Conservation (phyloP, 805 yeast species). For the Candida maris region DNA sequence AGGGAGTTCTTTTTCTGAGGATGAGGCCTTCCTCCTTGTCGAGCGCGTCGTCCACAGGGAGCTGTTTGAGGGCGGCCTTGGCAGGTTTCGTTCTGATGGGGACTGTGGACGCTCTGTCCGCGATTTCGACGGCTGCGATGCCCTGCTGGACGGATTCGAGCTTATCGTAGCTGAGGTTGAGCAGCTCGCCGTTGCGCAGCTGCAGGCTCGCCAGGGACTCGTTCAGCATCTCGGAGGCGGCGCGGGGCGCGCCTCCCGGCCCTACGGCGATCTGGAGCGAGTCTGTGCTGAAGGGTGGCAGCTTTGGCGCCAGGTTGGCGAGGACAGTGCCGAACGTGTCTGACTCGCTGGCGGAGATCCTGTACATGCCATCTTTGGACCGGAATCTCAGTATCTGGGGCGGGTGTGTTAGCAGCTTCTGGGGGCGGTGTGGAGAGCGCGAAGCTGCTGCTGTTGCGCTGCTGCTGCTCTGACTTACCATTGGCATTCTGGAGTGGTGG, state of each 20-base stretch:
- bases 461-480: too few species aligned
- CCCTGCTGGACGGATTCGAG: conserved; percentile 1
- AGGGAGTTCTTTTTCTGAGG: conserved; percentile 50
- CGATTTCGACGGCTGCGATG: background rate
- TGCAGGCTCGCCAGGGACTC: conserved; percentile 40
- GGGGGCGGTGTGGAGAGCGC: background rate
- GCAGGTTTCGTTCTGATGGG: conserved; percentile 1
- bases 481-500: conserved; percentile 9
- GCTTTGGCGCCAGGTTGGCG: conserved; percentile 26
- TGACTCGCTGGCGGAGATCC: conserved; percentile 44
- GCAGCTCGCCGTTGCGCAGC: conserved; percentile 59
- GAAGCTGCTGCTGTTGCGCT: background rate
- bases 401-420: conserved; percentile 5
- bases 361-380: conserved; percentile 76
- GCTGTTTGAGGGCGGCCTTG: conserved; percentile 35
- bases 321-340: conserved; percentile 20
- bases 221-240: conserved; percentile 30
- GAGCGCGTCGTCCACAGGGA: conserved; percentile 61
- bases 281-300: conserved; percentile 33
- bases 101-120: conserved; percentile 3
- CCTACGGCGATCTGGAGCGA: conserved; percentile 20
- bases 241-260: conserved; percentile 45
- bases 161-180: conserved; percentile 39
- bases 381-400: conserved; percentile 69
- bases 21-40: conserved; percentile 73